phyloP scores from a whole-genome alignment of 2,329 filamentous ascomycete genomes.

The Endocalyx cinctus region DNA sequence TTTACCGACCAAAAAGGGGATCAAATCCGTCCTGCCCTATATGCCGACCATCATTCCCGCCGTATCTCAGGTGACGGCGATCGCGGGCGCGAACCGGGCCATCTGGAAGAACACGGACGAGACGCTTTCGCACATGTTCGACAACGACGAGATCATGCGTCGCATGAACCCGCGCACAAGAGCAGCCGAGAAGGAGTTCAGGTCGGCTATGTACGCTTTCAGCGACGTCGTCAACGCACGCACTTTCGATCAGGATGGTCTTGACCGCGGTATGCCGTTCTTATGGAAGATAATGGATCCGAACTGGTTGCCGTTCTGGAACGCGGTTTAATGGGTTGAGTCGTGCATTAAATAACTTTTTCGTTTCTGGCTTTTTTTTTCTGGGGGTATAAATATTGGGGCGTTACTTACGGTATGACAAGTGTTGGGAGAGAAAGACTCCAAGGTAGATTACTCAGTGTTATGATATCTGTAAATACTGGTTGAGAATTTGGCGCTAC shows the following conservation, averaged over 20 bases:
- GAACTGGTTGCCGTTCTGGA: constrained; percentile 11
- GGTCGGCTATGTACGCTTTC: constrained; percentile 30
- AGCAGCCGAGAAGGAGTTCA: constrained; percentile 31
- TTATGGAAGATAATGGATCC: constrained; percentile 28
- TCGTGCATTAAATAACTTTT: no score
- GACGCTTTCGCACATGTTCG: constrained; percentile 38
- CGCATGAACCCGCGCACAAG: constrained; percentile 27
- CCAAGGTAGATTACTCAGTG: no score
- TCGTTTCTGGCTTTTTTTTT: no score
- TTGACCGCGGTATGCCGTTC: constrained; percentile 44
- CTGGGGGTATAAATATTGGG: no score
- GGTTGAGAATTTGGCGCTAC: no score
- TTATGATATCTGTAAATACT: no score
- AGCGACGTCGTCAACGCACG: constrained; percentile 32
- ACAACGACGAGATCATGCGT: constrained; percentile 27
- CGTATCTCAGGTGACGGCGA: constrained; percentile 32
- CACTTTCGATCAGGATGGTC: constrained; percentile 36
- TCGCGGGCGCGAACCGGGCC: constrained; percentile 37
- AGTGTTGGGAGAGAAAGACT: no score
- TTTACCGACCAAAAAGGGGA: constrained; percentile 34
- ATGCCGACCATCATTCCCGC: constrained; percentile 30
- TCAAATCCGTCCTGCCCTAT: constrained; percentile 26
- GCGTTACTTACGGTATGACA: no score
- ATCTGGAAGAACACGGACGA: constrained; percentile 29
- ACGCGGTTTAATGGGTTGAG: constrained; percentile 8